Percentiles rank a stretch among this genome's conserved stretches.
Conservation (phyloP, 495 filamentous ascomycete species). For the Pseudevernia furfuracea region DNA sequence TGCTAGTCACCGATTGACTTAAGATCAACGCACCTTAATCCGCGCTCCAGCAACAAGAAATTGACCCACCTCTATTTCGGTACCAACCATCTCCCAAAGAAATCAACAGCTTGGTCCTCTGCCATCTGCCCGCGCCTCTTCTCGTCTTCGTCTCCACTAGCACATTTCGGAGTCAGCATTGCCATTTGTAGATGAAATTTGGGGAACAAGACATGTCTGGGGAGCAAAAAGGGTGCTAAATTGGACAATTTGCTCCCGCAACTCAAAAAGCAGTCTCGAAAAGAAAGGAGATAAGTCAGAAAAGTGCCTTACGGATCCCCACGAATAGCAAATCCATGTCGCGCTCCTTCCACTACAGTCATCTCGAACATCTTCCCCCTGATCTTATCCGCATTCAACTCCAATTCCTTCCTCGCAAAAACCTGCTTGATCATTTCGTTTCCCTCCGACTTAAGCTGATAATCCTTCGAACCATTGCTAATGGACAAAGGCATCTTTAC, state of each 20-base stretch:
- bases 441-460: constrained; percentile 33
- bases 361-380: constrained; percentile 26
- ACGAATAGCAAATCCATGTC: constrained; percentile 54
- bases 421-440: constrained; percentile 39
- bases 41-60: neutral
- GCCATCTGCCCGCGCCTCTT: constrained; percentile 37
- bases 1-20: neutral
- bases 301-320: no score
- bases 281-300: no score
- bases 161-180: no score
- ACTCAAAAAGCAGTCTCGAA: no score
- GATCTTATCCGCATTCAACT: constrained; percentile 19
- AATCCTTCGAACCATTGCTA: constrained; percentile 49
- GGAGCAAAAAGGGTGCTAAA: no score
- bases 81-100: constrained; percentile 41
- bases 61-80: neutral
- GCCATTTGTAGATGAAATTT: no score
- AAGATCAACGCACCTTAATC: neutral
- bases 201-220: no score
- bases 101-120: constrained; percentile 48
- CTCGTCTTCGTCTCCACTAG: constrained; percentile 37
- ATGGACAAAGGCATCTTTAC: constrained; percentile 47
- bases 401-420: constrained; percentile 35
- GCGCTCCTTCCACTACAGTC: constrained; percentile 48
- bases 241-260: no score